These are phyloP conservation scores for Diaporthe amygdali DNA, from an alignment of 2,329 filamentous ascomycete species.

Conservation along the genomic window DNA sequence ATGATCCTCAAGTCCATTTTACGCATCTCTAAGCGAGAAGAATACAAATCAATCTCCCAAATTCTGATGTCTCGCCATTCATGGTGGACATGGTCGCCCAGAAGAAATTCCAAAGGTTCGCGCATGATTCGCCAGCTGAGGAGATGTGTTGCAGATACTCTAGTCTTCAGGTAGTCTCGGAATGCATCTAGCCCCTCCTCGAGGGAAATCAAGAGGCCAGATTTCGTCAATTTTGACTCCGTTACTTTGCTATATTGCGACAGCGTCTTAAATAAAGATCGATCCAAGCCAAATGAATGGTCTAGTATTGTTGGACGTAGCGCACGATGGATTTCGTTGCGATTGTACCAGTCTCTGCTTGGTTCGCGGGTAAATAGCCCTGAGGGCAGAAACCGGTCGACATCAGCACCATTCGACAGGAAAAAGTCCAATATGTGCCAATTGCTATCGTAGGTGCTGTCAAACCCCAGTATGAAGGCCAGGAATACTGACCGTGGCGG, in stretches of 20 bases:
- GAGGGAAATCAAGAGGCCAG: neutral
- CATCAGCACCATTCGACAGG: neutral
- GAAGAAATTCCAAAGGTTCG: neutral
- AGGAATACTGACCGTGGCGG: neutral
- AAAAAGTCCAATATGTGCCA: neutral
- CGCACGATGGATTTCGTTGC: neutral
- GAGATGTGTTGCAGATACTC: neutral
- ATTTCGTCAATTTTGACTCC: neutral
- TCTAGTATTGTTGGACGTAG: neutral
- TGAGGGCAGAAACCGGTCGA: neutral
- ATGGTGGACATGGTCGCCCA: neutral
- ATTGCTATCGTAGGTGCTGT: neutral
- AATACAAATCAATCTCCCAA: no score
- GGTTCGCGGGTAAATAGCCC: no score
- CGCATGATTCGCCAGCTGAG: neutral
- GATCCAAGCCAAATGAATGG: neutral
- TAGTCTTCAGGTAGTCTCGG: neutral
- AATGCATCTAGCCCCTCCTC: neutral
- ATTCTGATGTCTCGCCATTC: neutral
- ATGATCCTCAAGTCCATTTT: neutral
- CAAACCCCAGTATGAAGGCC: neutral
- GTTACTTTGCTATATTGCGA: neutral
- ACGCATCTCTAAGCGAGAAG: neutral
- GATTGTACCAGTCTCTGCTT: neutral
- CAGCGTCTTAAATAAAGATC: neutral